Percentiles rank a stretch among this genome's conserved stretches.
phyloP scores from a whole-genome alignment of 176 grass and related monocot species.

The Oryza rufipogon region DNA sequence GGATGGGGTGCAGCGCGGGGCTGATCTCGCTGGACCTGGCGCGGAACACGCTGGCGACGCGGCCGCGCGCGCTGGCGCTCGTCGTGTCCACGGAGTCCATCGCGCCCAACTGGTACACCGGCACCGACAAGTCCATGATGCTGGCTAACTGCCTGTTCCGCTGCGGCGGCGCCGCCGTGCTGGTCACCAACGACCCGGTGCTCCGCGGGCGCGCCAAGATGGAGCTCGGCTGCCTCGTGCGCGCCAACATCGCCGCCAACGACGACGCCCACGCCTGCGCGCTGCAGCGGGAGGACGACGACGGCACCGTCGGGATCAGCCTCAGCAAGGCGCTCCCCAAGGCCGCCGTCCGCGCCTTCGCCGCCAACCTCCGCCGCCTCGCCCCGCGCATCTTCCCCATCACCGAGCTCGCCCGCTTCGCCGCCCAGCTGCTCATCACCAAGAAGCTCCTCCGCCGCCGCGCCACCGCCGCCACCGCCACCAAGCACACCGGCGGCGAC shows the following conservation, averaged over 20 bases:
- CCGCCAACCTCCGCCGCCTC: conserved; percentile 44
- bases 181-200: conserved; percentile 69
- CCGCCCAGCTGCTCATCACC: background rate
- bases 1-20: conserved; percentile 82
- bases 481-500: background rate
- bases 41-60: conserved; percentile 45
- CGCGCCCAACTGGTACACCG: conserved; percentile 74
- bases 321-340: conserved; percentile 51
- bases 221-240: conserved; percentile 54
- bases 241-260: conserved; percentile 54
- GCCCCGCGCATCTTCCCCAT: conserved; percentile 33
- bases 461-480: background rate
- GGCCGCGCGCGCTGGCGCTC: conserved; percentile 44
- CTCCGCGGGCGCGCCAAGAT: conserved; percentile 51
- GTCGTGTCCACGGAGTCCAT: conserved; percentile 72
- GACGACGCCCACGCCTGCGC: conserved; percentile 66
- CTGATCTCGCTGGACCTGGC: conserved; percentile 57
- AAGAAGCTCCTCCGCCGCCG: background rate
- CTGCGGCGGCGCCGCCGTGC: conserved; percentile 48
- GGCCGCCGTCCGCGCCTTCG: conserved; percentile 51
- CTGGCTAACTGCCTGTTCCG: conserved; percentile 78
- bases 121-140: conserved; percentile 82
- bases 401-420: conserved; percentile 31
- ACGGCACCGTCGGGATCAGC: conserved; percentile 29
- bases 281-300: conserved; percentile 48